Conservation (phyloP, 345 rosid genomes). For the Syzygium grande region DNA sequence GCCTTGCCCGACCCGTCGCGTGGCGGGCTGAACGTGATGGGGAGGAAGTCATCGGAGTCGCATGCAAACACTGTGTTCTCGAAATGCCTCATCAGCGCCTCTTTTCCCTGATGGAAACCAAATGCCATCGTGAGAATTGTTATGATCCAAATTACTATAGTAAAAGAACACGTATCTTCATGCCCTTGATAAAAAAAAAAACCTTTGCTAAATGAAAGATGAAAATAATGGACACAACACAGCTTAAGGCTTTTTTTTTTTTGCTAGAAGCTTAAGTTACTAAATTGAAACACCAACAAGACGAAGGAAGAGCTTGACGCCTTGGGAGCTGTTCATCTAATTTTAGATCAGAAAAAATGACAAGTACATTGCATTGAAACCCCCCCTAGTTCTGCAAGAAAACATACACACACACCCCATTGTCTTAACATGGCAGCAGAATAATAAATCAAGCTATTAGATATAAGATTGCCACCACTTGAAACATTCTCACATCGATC, state of each 20-base stretch:
- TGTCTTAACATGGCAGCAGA: not conserved
- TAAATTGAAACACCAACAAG: not conserved
- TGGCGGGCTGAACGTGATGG: conserved; percentile 34
- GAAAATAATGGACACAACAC: not conserved
- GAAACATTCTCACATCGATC: not conserved
- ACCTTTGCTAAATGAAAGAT: not conserved
- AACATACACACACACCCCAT: not conserved
- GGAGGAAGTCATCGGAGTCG: conserved; percentile 29
- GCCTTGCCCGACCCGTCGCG: conserved; percentile 28
- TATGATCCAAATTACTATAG: not conserved
- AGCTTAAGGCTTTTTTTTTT: not conserved
- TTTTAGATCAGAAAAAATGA: not conserved
- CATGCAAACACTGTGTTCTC: conserved; percentile 26
- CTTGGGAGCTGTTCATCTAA: not conserved
- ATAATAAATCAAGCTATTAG: not conserved
- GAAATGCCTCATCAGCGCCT: conserved; percentile 33
- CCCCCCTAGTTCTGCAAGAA: not conserved
- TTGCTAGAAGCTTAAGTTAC: not conserved
- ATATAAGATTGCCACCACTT: not conserved
- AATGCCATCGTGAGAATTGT: not conserved
- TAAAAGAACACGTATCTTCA: too few relatives aligned
- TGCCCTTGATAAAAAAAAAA: too few relatives aligned
- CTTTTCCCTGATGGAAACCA: conserved; percentile 34
- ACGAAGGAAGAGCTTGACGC: not conserved
- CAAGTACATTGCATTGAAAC: not conserved